Conservation (phyloP, 805 yeast genomes). For the Saturnispora gosingensis region DNA sequence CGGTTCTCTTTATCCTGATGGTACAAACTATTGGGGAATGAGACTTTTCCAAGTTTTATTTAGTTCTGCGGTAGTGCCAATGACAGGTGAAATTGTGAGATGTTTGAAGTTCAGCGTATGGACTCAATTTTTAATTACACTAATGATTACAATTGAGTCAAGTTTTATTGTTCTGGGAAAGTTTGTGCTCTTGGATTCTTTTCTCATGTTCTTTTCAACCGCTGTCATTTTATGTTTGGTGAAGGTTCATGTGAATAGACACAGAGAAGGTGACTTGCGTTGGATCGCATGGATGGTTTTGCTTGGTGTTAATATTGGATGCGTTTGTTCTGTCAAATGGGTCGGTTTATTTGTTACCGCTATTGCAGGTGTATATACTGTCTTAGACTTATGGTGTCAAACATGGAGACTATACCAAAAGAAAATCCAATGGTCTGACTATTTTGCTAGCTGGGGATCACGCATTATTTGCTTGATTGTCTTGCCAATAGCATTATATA, state of each 20-base stretch:
- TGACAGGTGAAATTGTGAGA: slow-evolving; percentile 62
- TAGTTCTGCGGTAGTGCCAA: slow-evolving; percentile 56
- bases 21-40: slow-evolving; percentile 54
- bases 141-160: slow-evolving; percentile 59
- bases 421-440: slow-evolving; percentile 40
- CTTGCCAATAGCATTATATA: slow-evolving; percentile 54
- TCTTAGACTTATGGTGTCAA: slow-evolving; percentile 84
- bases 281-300: slow-evolving; percentile 47
- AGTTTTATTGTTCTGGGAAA: slow-evolving; percentile 62
- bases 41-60: slow-evolving; percentile 63
- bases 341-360: slow-evolving; percentile 80
- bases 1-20: slow-evolving; percentile 55
- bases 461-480: slow-evolving; percentile 54
- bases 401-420: slow-evolving; percentile 48
- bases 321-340: slow-evolving; percentile 82
- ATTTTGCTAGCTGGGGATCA: slow-evolving; percentile 56
- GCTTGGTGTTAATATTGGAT: slow-evolving; percentile 65
- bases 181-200: slow-evolving; percentile 68
- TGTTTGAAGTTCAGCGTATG: slow-evolving; percentile 42
- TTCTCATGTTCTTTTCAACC: slow-evolving; percentile 67
- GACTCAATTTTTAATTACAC: slow-evolving; percentile 50
- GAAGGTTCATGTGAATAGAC: slow-evolving; percentile 41
- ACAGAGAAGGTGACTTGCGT: slow-evolving; percentile 28
- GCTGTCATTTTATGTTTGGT: slow-evolving; percentile 56
- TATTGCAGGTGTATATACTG: slow-evolving; percentile 82